Conservation (phyloP, 2,329 filamentous ascomycete genomes). For the Blastomyces percursus region DNA sequence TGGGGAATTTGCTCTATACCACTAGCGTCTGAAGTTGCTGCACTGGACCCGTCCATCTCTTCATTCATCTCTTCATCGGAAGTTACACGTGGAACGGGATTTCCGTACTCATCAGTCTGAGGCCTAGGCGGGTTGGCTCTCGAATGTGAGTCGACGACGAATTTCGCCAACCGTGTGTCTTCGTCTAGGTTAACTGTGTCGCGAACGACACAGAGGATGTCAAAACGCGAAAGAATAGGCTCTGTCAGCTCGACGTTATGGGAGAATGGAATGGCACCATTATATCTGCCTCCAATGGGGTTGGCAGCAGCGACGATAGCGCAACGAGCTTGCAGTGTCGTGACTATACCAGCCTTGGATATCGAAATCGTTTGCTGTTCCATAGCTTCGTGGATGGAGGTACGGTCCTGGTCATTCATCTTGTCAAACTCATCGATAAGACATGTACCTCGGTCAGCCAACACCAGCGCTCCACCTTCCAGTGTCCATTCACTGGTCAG, state of each 20-base stretch:
- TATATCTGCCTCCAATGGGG: slow-evolving; percentile 91
- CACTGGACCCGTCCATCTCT: slow-evolving; percentile 29
- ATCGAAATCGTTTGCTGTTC: slow-evolving; percentile 99
- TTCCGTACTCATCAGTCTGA: slow-evolving; percentile 34
- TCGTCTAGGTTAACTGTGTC: slow-evolving; percentile 88
- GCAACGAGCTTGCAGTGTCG: slow-evolving; percentile 88
- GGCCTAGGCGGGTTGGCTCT: slow-evolving; percentile 66
- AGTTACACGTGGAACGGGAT: slow-evolving; percentile 53
- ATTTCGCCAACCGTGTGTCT: slow-evolving; percentile 85
- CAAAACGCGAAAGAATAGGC: slow-evolving; percentile 94
- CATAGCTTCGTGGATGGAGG: slow-evolving; percentile 99
- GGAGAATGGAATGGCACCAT: slow-evolving; percentile 89
- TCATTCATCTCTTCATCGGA: slow-evolving; percentile 42
- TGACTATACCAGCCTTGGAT: slow-evolving; percentile 96
- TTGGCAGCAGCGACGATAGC: slow-evolving; percentile 95
- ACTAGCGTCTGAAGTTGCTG: slow-evolving; percentile 39
- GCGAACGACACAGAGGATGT: slow-evolving; percentile 90
- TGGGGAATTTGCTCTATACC: slow-evolving; percentile 70
- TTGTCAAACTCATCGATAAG: slow-evolving; percentile 99
- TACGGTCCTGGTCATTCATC: slow-evolving; percentile 98
- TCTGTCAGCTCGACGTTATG: slow-evolving; percentile 96
- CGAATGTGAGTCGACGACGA: slow-evolving; percentile 89
- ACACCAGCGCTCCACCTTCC: slow-evolving; percentile 86
- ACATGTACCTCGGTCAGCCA: slow-evolving; percentile 89
- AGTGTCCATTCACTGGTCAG: slow-evolving; percentile 95